phyloP scores from a whole-genome alignment of 2,329 filamentous ascomycete genomes.

The Cladosporium velox region DNA sequence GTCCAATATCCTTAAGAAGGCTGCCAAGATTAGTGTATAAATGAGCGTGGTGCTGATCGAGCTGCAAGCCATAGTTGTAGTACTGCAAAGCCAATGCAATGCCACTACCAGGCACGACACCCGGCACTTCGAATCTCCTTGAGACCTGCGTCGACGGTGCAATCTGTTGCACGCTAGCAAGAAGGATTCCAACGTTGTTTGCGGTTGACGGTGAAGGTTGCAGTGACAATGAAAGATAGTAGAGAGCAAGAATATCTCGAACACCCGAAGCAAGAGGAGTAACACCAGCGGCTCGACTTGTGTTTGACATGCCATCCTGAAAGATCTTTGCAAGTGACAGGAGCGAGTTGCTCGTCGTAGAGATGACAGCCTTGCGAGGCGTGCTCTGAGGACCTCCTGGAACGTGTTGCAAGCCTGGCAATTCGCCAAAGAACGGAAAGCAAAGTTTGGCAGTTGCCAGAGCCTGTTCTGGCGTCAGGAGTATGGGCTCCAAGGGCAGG shows the following conservation, averaged over 20 bases:
- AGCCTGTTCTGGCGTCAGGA: conserved; percentile 81
- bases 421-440: conserved; percentile 72
- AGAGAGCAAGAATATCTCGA: conserved; percentile 88
- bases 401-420: conserved; percentile 77
- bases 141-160: conserved; percentile 36
- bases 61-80: conserved; percentile 87
- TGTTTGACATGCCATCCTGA: conserved; percentile 88
- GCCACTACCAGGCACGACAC: conserved; percentile 81
- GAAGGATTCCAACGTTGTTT: conserved; percentile 94
- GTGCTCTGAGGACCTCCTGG: conserved; percentile 59
- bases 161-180: conserved; percentile 88
- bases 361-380: conserved; percentile 76
- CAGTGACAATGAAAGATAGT: conserved; percentile 90
- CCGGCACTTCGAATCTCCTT: conserved; percentile 60
- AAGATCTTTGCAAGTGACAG: conserved; percentile 96
- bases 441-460: conserved; percentile 79
- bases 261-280: conserved; percentile 66
- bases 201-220: conserved; percentile 96
- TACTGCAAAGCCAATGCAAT: conserved; percentile 86
- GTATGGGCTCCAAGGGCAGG: conserved; percentile 62
- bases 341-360: conserved; percentile 93
- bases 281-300: conserved; percentile 47
- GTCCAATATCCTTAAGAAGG: conserved; percentile 91
- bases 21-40: conserved; percentile 96
- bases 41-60: conserved; percentile 89